Evolutionary conservation across 1,284 basidiomycete species (phyloP).

Genomic region (Papiliotrema fonsecae): DNA sequence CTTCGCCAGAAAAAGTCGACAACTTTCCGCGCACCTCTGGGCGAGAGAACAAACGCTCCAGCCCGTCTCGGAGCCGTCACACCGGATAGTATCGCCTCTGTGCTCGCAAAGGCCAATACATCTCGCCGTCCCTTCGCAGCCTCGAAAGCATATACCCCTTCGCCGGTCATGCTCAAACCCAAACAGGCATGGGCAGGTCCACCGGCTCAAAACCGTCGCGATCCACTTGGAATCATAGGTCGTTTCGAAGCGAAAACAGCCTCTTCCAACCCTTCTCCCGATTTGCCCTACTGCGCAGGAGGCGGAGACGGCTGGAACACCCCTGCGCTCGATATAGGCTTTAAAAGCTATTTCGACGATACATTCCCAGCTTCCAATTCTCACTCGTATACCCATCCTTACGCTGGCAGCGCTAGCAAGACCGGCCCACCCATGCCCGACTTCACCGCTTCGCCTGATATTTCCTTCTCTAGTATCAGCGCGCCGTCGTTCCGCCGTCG

Average conservation of each 20-base stretch:
- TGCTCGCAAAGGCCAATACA: background rate
- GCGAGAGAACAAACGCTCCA: background rate
- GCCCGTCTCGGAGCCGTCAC: background rate
- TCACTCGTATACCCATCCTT: too few species aligned
- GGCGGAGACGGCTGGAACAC: slow-evolving; percentile 15
- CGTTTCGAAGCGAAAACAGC: slow-evolving; percentile 1
- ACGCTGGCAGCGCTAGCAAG: background rate
- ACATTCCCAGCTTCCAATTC: too few species aligned
- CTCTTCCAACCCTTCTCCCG: background rate
- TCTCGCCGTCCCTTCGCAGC: slow-evolving; percentile 2
- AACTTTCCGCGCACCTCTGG: background rate
- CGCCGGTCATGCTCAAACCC: background rate
- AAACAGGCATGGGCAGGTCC: too few species aligned
- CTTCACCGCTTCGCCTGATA: slow-evolving; percentile 9
- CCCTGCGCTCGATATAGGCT: slow-evolving; percentile 5
- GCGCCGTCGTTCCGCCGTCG: background rate
- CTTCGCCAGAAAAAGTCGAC: background rate
- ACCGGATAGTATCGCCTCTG: background rate
- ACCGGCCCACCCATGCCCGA: slow-evolving; percentile 4
- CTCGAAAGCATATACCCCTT: background rate
- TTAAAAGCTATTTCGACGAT: slow-evolving; percentile 7
- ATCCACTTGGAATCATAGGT: slow-evolving; percentile 13
- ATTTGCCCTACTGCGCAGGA: slow-evolving; percentile 7
- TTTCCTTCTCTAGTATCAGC: background rate
- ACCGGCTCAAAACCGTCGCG: slow-evolving; percentile 7